Percentiles rank a stretch among this genome's conserved stretches.
These are phyloP conservation scores for Mortierella alpina DNA, from an alignment of 192 early-diverging fungal species.

Conservation along the genomic window DNA sequence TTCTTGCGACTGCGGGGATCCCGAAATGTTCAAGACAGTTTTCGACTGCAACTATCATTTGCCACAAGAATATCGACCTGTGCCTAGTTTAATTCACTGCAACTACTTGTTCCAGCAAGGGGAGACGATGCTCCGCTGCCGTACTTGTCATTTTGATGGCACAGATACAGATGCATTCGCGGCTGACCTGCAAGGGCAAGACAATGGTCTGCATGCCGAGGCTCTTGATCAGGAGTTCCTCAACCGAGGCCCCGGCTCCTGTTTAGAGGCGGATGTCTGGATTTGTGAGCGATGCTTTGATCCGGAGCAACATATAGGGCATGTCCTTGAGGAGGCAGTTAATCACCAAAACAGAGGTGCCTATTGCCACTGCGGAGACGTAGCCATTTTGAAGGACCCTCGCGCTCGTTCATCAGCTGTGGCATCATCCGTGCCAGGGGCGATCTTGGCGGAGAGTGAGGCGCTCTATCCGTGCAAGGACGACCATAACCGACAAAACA, in stretches of 20 bases:
- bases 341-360: constrained; percentile 27
- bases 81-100: constrained; percentile 29
- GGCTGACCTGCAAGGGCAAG: not conserved
- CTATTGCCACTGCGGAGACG: constrained; percentile 41
- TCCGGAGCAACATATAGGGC: constrained; percentile 14
- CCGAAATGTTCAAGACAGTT: constrained; percentile 19
- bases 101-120: constrained; percentile 26
- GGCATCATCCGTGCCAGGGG: too few species aligned
- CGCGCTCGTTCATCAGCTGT: too few species aligned
- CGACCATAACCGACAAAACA: constrained; percentile 44
- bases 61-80: constrained; percentile 29
- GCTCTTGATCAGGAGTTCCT: not conserved
- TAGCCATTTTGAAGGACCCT: not conserved
- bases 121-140: constrained; percentile 29
- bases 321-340: constrained; percentile 9
- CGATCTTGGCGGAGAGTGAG: not conserved
- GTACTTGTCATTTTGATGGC: constrained; percentile 13
- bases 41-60: constrained; percentile 44
- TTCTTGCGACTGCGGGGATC: constrained; percentile 42
- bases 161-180: not conserved
- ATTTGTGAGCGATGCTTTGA: constrained; percentile 41
- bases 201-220: too few species aligned
- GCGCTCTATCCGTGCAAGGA: constrained; percentile 2
- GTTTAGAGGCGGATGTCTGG: constrained; percentile 20
- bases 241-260: not conserved